phyloP scores from a whole-genome alignment of 139 green algal species.

The Diplosphaera chodatii region DNA sequence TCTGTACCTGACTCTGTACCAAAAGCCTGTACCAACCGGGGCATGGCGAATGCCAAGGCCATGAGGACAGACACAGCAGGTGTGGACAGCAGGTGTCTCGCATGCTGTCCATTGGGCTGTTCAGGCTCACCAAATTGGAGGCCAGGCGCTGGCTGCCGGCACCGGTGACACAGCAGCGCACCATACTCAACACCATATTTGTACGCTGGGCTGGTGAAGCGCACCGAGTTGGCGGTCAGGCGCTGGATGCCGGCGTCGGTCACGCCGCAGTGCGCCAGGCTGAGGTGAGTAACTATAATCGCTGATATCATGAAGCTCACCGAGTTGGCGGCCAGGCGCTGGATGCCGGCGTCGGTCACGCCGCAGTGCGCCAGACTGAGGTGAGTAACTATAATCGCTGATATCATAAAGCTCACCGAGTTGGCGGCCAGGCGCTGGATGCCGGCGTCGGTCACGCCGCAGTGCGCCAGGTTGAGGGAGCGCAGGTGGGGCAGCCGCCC shows the following conservation, averaged over 20 bases:
- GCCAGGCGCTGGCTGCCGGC: conserved; percentile 8
- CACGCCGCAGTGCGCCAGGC: conserved; percentile 31
- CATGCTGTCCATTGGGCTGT: too few species aligned
- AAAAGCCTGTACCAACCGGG: too few species aligned
- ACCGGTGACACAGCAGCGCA: conserved; percentile 22
- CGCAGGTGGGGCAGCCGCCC: conserved; percentile 20
- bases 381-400: too few species aligned
- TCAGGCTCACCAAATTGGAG: too few species aligned
- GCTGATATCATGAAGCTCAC: too few species aligned
- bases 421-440: conserved; percentile 2
- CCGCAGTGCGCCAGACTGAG: conserved; percentile 37
- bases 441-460: conserved; percentile 22
- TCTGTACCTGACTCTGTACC: too few species aligned
- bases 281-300: too few species aligned
- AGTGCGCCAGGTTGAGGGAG: conserved; percentile 36
- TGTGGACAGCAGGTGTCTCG: too few species aligned
- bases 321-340: conserved; percentile 1
- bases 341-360: conserved; percentile 22
- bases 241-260: conserved; percentile 15
- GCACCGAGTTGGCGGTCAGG: conserved; percentile 9
- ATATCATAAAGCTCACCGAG: too few species aligned
- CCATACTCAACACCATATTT: conserved; percentile 50
- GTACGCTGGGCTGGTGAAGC: too few species aligned
- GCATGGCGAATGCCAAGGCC: too few species aligned
- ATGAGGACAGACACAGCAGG: too few species aligned